Evolutionary conservation across 1,139 yeast species (phyloP).

Genomic region (Debaryomyces fabryi): DNA sequence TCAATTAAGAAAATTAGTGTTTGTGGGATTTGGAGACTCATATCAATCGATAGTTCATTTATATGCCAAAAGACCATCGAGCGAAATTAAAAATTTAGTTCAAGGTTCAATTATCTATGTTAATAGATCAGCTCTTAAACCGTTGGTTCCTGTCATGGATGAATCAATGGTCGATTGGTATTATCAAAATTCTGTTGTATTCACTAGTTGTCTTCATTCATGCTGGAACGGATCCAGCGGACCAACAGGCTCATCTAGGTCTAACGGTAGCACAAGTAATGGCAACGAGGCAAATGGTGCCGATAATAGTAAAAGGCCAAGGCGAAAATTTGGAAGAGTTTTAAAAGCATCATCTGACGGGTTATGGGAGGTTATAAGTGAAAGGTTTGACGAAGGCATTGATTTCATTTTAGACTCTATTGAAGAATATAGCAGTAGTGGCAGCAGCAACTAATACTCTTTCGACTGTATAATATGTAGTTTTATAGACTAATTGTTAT

Average conservation of each 20-base stretch:
- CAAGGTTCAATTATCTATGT: conserved; percentile 75
- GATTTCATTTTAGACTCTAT: conserved; percentile 81
- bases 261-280: conserved; percentile 20
- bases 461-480: conserved; percentile 1
- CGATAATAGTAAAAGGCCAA: conserved; percentile 68
- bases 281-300: conserved; percentile 28
- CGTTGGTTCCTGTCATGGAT: conserved; percentile 84
- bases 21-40: conserved; percentile 90
- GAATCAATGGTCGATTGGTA: conserved; percentile 92
- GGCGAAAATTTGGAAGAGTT: conserved; percentile 90
- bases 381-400: conserved; percentile 81
- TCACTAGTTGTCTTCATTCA: conserved; percentile 71
- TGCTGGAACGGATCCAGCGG: conserved; percentile 65
- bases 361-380: conserved; percentile 74
- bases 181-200: conserved; percentile 80
- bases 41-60: conserved; percentile 86
- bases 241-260: conserved; percentile 22
- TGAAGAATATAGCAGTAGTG: conserved; percentile 45
- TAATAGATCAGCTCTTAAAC: conserved; percentile 65
- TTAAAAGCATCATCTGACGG: conserved; percentile 73
- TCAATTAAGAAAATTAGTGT: conserved; percentile 66
- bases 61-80: conserved; percentile 73
- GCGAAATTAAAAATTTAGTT: conserved; percentile 60
- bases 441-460: conserved; percentile 21
- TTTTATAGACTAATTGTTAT: neutral